phyloP scores from a whole-genome alignment of 371 early-diverging fungal species.

The Blakeslea trispora region DNA sequence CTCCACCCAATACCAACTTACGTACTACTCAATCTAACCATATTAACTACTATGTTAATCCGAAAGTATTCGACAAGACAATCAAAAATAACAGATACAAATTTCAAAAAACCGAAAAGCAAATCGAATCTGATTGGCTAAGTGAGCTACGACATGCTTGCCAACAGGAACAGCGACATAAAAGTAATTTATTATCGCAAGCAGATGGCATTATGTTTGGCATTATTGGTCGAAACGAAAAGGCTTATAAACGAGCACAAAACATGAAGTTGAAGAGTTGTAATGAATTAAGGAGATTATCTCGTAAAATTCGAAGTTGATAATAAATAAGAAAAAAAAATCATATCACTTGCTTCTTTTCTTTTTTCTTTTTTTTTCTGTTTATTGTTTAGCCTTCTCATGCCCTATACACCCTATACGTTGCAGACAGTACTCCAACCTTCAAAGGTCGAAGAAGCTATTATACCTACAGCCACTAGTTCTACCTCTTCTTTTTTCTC shows the following conservation, averaged over 20 bases:
- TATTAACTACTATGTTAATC: constrained; percentile 50
- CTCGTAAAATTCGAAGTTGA: constrained; percentile 13
- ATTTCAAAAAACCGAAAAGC: constrained; percentile 35
- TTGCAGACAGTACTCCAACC: constrained; percentile 43
- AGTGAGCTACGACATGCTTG: constrained; percentile 35
- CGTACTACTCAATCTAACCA: constrained; percentile 38
- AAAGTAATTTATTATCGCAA: constrained; percentile 25
- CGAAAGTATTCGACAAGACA: constrained; percentile 20
- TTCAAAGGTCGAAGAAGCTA: constrained; percentile 26
- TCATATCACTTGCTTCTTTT: too few relatives aligned
- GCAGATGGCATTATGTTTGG: constrained; percentile 41
- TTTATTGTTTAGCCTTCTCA: constrained; percentile 1
- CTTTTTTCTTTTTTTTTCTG: neutral
- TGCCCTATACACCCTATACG: constrained; percentile 54
- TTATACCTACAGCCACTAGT: constrained; percentile 17
- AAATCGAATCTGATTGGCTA: constrained; percentile 44
- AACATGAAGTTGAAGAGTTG: constrained; percentile 37
- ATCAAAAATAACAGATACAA: constrained; percentile 21
- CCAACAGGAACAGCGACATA: constrained; percentile 36
- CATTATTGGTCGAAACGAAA: constrained; percentile 41
- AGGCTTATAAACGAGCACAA: constrained; percentile 35
- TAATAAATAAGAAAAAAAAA: neutral
- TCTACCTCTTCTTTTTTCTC: constrained; percentile 37
- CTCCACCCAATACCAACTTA: constrained; percentile 30
- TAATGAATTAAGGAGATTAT: constrained; percentile 37